Base-by-base conservation (phyloP, 2,329 filamentous ascomycete genomes). In the Scedosporium aurantiacum region DNA sequence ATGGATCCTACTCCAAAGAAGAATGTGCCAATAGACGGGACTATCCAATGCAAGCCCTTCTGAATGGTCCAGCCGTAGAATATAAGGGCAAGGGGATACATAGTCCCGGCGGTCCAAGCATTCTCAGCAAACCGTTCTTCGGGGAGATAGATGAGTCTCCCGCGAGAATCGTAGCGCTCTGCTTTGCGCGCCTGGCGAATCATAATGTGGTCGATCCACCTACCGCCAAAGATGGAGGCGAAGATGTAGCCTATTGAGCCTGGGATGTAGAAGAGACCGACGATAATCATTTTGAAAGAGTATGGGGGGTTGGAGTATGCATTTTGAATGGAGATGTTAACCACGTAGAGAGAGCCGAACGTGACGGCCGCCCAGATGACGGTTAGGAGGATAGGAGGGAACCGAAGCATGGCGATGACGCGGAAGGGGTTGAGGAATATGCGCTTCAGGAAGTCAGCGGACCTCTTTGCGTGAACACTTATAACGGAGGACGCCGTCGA, bases 61-160 rank as follows among this genome's bases (percentile, higher is more conserved):
- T 86, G 75, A 0, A 82, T 79, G 0, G 84, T 82, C 90, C 90
- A 95, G 3, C 90, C 90, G 69, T 90, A 94, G 77, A 86, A 85
- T 28, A 94, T 76, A 63, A 94, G 71, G 0, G 85, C 86, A 0
- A 78, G 77, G 0, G 90, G 90, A 66, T 88, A 92, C 55, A 92
- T 66, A 3, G 84, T 76, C 0, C 86, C 86, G 2, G 87, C 87
- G 0, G 92, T 72, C 87, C 87, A 93, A 2, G 88, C 87, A 69
- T 95, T 94, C 69, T 93, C 88, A 52, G 86, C 79, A 83, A 94
- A 89, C 12, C 90, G 82, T 71, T 95, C 90, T 73, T 94, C 90
- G 0, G 90, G 90, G 2, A 84, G 77, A 68, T 84, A 88, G 8
- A 90, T 75, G 21, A 90, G 76, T 63, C 80, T 81, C 14, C 89